These are phyloP conservation scores for Mentha longifolia DNA, from an alignment of 257 asterid species.

Conservation along the genomic window DNA sequence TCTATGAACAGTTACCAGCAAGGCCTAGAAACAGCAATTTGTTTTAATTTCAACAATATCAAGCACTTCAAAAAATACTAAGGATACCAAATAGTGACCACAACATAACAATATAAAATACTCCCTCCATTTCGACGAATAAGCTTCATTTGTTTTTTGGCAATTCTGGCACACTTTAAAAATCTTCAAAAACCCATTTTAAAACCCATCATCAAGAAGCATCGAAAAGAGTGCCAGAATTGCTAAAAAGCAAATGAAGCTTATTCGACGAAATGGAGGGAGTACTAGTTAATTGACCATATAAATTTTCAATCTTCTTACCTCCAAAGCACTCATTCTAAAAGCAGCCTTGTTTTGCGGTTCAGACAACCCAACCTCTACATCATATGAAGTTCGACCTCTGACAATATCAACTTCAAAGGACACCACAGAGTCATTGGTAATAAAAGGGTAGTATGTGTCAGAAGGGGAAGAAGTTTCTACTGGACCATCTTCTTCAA, in stretches of 20 bases:
- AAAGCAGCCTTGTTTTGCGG: slow-evolving; percentile 55
- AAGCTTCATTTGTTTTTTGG: too few relatives aligned
- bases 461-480: slow-evolving; percentile 30
- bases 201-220: too few relatives aligned
- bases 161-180: too few relatives aligned
- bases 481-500: slow-evolving; percentile 37
- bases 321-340: slow-evolving; percentile 74
- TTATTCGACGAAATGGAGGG: too few relatives aligned
- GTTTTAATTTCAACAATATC: neutral
- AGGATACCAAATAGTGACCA: slow-evolving; percentile 1
- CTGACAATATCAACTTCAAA: slow-evolving; percentile 34
- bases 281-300: neutral
- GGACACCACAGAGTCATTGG: slow-evolving; percentile 33
- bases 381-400: slow-evolving; percentile 33
- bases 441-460: slow-evolving; percentile 25
- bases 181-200: too few relatives aligned
- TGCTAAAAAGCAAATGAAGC: too few relatives aligned
- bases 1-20: neutral
- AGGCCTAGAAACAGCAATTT: neutral
- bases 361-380: slow-evolving; percentile 42
- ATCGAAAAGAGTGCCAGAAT: too few relatives aligned
- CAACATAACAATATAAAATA: neutral
- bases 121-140: too few relatives aligned
- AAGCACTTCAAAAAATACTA: neutral
- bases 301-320: slow-evolving; percentile 32